Base-by-base conservation (phyloP, 768 basidiomycete species). In the Plicaturopsis crispa region DNA sequence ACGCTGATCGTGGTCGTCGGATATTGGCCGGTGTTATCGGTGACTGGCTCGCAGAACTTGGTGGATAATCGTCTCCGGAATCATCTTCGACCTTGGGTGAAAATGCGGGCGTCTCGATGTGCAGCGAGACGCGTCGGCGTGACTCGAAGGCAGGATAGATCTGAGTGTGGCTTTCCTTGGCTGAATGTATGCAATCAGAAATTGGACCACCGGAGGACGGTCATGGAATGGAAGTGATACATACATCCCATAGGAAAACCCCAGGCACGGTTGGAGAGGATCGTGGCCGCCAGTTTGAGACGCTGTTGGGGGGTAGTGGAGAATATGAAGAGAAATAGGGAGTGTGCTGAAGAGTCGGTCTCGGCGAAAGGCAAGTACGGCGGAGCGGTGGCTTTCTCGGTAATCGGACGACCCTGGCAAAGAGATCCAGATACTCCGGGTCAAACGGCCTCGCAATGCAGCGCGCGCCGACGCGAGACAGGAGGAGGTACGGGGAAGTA, bases 31-130 rank as follows among this genome's bases (percentile, higher is more conserved):
- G 44, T 16, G 53, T 56, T 10, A 52, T 43, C 16, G 59, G 62
- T n/a, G 65, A 63, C 18, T 48, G 53, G 17, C 46, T 48, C 17
- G 49, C 50, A 24, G 57, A 52, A 38, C 46, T 50, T 13, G 61
- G 56, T 17, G 52, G 61, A 30, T 54, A 51, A 12, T 48, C 44
- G 8, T 47, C 45, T 5, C 31, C 30, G 17, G 40, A 38, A 24
- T 42, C 39, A 10, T 31, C 30, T n/a, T 33, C 42, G 30, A n/a
- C 28, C 16, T 33, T 32, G 14, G 31, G 37, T 21, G 41, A 38
- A 7, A n/a, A n/a, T n/a, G n/a, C n/a, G n/a, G n/a, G n/a, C n/a
- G 52, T 47, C 30, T 54, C 47, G 31, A 54, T 48, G 14, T 50
- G 48, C 16, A 38, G 35, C 45, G 48, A 28, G 45, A 34, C 28